Evolutionary conservation across 208 protist species (phyloP).

Genomic region (Blechomonas ayalai): DNA sequence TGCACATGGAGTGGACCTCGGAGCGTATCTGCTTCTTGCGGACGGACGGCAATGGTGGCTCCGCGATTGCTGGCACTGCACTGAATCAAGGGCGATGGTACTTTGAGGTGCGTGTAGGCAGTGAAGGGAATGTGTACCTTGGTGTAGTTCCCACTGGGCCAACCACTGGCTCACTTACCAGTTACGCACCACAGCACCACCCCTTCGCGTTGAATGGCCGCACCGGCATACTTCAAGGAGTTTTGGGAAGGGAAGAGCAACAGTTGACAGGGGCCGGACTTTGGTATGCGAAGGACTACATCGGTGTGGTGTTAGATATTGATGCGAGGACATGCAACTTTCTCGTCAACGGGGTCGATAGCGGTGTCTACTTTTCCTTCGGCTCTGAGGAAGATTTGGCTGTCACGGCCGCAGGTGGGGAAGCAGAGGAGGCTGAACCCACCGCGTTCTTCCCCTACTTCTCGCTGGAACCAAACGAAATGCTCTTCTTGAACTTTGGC

Average conservation of each 20-base stretch:
- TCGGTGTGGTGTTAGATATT: constrained; percentile 78
- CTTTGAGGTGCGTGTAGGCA: constrained; percentile 76
- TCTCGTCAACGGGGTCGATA: constrained; percentile 60
- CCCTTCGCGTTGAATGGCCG: constrained; percentile 75
- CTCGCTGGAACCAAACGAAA: constrained; percentile 51
- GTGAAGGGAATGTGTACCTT: constrained; percentile 53
- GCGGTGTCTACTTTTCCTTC: constrained; percentile 35
- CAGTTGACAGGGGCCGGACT: constrained; percentile 7
- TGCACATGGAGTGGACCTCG: constrained; percentile 64
- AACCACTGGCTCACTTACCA: constrained; percentile 1
- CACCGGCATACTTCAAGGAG: constrained; percentile 31
- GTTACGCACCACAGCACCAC: constrained; percentile 11
- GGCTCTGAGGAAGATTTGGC: constrained; percentile 20
- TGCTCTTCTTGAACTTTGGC: constrained; percentile 81
- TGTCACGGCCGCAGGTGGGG: constrained; percentile 7
- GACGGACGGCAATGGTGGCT: constrained; percentile 30
- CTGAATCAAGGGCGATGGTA: constrained; percentile 78
- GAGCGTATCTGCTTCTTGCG: constrained; percentile 63
- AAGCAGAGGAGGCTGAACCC: constrained; percentile 9
- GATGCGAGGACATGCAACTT: constrained; percentile 44
- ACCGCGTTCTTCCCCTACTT: constrained; percentile 68
- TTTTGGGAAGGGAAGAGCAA: constrained; percentile 3
- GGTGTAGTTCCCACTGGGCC: constrained; percentile 48
- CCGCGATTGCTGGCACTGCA: constrained; percentile 48
- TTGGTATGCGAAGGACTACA: constrained; percentile 65